Base-by-base conservation (phyloP, 495 filamentous ascomycete genomes). In the Penicillium parvum region DNA sequence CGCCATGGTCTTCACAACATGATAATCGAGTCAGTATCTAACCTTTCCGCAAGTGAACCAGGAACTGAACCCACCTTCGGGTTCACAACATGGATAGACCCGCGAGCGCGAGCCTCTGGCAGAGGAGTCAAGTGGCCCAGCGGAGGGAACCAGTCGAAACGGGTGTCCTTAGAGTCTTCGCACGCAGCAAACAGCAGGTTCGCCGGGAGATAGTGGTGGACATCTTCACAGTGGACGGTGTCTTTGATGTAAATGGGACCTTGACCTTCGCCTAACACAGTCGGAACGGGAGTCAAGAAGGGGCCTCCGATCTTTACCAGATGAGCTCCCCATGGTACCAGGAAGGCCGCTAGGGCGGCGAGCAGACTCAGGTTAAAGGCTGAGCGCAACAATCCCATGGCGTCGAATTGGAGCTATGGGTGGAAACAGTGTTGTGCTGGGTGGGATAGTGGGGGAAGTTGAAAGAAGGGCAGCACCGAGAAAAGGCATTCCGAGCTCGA, bases 191-290 rank as follows among this genome's bases (percentile, higher is more conserved):
- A 84, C 7, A 83, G 58, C 37, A 67, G 43, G 14, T 64, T 66
- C 9, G 69, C 73, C 0, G 68, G 63, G 5, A 52, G 57, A 50
- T 80, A 73, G 41, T 79, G 72, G 48, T 83, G 77, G 9, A 84
- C 36, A 57, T 84, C 79, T 42, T 84, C 79, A 48, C 77, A 81
- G 22, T 76, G 64, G 20, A 70, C 47, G 0, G 78, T 80, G 50
- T 79, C 75, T 4, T 66, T 56, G 32, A 84, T 76, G 16, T 50
- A 43, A 37, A 59, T 47, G 4, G 70, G 57, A 4, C 61, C 61
- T 4, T 64, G 43, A 10, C 65, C 66, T 26, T 69, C 59, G 17
- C 63, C 35, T 8, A 66, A 61, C 3, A 55, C 45, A 18, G 58
- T 52, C 25, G 40, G 37, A 29, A 53, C 19, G 10, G 71, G 53